Percentiles rank a stretch among this genome's conserved stretches.
Conservation (phyloP, 495 filamentous ascomycete species). For the Clavariopsis aquatica region DNA sequence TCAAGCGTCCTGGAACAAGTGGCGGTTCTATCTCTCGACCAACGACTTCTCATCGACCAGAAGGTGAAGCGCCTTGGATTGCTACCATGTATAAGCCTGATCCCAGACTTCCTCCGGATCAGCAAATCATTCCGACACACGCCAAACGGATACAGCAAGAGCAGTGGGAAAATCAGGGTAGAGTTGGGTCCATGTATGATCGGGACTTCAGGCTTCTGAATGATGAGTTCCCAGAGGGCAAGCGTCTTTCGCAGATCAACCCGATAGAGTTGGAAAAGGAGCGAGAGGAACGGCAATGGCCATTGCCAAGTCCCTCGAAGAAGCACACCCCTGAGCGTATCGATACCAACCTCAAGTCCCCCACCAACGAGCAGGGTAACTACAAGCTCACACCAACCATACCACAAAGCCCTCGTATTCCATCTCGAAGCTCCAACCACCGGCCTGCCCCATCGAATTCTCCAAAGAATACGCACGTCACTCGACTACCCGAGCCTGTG, state of each 20-base stretch:
- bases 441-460: conserved; percentile 5
- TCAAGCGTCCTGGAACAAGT: conserved; percentile 63
- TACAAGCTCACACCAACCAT: conserved; percentile 47
- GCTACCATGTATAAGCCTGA: conserved; percentile 94
- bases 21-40: conserved; percentile 54
- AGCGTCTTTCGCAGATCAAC: conserved; percentile 16
- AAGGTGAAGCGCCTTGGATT: conserved; percentile 96
- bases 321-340: conserved; percentile 8
- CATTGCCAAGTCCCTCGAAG: conserved; percentile 38
- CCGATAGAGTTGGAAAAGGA: conserved; percentile 10
- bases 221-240: conserved; percentile 36
- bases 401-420: conserved; percentile 35
- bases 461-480: conserved; percentile 29
- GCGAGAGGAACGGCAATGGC: conserved; percentile 30
- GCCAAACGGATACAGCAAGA: conserved; percentile 90
- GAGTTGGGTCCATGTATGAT: conserved; percentile 77
- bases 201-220: conserved; percentile 78
- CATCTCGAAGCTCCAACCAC: conserved; percentile 19
- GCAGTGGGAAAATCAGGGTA: conserved; percentile 90
- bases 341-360: conserved; percentile 32
- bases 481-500: conserved; percentile 41
- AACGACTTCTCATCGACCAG: conserved; percentile 66
- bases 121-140: conserved; percentile 92
- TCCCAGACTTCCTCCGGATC: conserved; percentile 87
- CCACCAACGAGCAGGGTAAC: conserved; percentile 46